Percentiles rank a stretch among this genome's conserved stretches.
Conservation (phyloP, 2,329 filamentous ascomycete genomes). For the Helotiales sp. region DNA sequence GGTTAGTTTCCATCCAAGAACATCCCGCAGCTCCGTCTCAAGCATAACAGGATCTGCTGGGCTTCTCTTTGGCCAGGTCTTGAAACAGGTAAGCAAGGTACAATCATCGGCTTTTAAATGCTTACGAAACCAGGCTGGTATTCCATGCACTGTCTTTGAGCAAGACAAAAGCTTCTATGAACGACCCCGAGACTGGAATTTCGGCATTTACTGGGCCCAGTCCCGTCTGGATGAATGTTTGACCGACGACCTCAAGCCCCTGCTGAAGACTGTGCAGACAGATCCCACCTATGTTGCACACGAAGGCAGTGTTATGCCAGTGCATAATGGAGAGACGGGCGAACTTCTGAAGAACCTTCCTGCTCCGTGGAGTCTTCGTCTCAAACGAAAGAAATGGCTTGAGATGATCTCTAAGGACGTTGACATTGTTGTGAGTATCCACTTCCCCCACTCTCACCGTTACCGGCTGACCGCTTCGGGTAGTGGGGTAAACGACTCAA, state of each 20-base stretch:
- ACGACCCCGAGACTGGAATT: conserved; percentile 36
- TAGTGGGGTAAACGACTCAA: conserved; percentile 30
- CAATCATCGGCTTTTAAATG: neutral
- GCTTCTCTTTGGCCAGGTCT: conserved; percentile 20
- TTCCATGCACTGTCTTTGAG: conserved; percentile 35
- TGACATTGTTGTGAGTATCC: conserved; percentile 30
- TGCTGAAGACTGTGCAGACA: conserved; percentile 29
- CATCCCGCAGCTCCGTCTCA: neutral
- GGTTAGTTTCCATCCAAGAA: conserved; percentile 8
- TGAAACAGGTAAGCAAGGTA: conserved; percentile 20
- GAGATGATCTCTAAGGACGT: conserved; percentile 30
- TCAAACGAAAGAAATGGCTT: conserved; percentile 32
- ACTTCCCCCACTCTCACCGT: neutral
- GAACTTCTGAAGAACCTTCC: conserved; percentile 30
- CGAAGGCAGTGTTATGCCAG: conserved; percentile 26
- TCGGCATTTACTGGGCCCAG: conserved; percentile 38
- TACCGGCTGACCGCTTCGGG: neutral
- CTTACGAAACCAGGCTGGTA: conserved; percentile 21
- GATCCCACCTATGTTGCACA: conserved; percentile 28
- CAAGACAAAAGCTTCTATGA: conserved; percentile 30
- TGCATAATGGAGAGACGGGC: conserved; percentile 30
- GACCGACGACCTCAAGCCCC: conserved; percentile 25
- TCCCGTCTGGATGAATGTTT: conserved; percentile 34
- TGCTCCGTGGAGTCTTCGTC: conserved; percentile 31
- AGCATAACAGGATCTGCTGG: conserved; percentile 20